These are phyloP conservation scores for Luzula sylvatica DNA, from an alignment of 176 grass and related monocot species.

Conservation along the genomic window DNA sequence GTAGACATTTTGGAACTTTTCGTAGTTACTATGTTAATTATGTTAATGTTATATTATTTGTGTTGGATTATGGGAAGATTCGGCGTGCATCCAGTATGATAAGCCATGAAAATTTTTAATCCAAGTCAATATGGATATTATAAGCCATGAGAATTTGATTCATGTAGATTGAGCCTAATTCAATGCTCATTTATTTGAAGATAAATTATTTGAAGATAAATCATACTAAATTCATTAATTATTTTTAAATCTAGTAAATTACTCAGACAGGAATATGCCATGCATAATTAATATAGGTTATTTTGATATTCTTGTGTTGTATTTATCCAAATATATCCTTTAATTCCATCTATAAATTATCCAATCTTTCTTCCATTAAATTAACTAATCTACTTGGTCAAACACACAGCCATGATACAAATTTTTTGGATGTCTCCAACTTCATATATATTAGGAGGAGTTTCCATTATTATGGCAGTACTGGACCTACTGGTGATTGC, in stretches of 20 bases:
- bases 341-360: conserved; percentile 17
- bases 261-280: background rate
- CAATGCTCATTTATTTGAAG: background rate
- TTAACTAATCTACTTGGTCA: background rate
- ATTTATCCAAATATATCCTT: too few relatives aligned
- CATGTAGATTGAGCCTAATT: background rate
- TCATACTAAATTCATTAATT: background rate
- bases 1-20: too few relatives aligned
- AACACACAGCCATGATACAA: background rate
- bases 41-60: too few relatives aligned
- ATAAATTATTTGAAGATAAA: background rate
- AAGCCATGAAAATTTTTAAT: too few relatives aligned
- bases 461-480: conserved; percentile 9
- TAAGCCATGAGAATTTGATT: background rate
- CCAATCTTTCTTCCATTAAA: too few relatives aligned
- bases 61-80: too few relatives aligned
- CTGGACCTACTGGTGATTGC: conserved; percentile 10
- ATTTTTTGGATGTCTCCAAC: background rate
- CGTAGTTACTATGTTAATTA: too few relatives aligned
- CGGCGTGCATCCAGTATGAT: too few relatives aligned
- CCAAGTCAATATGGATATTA: too few relatives aligned
- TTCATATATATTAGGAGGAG: conserved; percentile 4
- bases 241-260: background rate
- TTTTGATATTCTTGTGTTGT: too few relatives aligned
- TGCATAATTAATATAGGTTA: too few relatives aligned